Evolutionary conservation across 1,284 basidiomycete species (phyloP).

Genomic region (Thecaphora thlaspeos): DNA sequence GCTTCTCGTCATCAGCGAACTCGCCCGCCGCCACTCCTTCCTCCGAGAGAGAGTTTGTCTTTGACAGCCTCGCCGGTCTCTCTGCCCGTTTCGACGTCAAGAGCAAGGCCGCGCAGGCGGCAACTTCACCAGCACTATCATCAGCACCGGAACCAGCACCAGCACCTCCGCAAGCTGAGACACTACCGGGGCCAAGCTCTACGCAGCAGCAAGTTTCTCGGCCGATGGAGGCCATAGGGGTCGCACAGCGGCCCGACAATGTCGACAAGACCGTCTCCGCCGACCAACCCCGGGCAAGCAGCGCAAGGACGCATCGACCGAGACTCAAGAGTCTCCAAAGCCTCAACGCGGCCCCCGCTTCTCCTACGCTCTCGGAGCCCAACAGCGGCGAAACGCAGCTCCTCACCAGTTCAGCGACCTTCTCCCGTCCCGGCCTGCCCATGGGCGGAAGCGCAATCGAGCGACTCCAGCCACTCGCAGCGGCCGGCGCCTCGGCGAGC

Average conservation of each 20-base stretch:
- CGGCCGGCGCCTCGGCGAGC: too few species aligned
- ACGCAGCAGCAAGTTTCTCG: too few species aligned
- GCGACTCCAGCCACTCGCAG: constrained; percentile 21
- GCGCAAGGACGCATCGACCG: constrained; percentile 3
- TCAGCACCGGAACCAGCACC: too few species aligned
- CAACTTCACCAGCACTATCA: background rate
- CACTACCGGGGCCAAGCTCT: too few species aligned
- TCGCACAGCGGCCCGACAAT: too few species aligned
- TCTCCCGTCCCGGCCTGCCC: constrained; percentile 6
- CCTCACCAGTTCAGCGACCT: constrained; percentile 5
- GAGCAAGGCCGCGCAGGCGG: background rate
- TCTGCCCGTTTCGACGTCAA: background rate
- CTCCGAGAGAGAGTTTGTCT: background rate
- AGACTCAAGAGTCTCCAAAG: constrained; percentile 27
- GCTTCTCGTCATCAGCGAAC: constrained; percentile 17
- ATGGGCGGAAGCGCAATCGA: constrained; percentile 20
- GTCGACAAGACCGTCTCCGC: too few species aligned
- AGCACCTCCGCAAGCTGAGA: too few species aligned
- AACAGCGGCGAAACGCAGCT: constrained; percentile 24
- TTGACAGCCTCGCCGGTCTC: background rate
- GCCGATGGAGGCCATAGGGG: too few species aligned
- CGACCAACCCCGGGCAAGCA: background rate
- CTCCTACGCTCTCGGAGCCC: constrained; percentile 26
- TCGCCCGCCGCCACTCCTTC: constrained; percentile 24
- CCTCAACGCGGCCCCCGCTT: constrained; percentile 31